Conservation (phyloP, 208 protist genomes). For the Herpetomonas samuelpessoai region DNA sequence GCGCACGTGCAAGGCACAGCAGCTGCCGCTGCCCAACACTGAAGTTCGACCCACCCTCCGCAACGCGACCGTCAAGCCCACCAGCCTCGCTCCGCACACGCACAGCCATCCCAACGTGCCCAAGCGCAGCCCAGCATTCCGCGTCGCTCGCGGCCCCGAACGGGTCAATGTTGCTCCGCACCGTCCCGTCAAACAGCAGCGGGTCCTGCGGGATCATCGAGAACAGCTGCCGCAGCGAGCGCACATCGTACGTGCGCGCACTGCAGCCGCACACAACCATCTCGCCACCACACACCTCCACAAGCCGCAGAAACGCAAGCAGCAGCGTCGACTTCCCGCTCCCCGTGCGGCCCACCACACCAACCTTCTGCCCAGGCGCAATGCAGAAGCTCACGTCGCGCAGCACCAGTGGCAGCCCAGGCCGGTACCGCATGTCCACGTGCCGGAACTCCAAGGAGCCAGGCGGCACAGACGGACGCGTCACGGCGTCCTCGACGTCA, state of each 20-base stretch:
- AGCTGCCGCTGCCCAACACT: constrained; percentile 79
- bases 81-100: constrained; percentile 11
- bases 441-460: constrained; percentile 52
- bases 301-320: constrained; percentile 60
- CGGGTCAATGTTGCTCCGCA: constrained; percentile 76
- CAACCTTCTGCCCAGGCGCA: constrained; percentile 65
- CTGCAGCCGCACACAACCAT: constrained; percentile 44
- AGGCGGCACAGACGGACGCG: neutral
- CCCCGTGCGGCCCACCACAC: constrained; percentile 79
- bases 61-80: constrained; percentile 4
- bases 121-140: constrained; percentile 34
- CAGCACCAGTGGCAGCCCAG: constrained; percentile 71
- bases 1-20: constrained; percentile 65
- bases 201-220: constrained; percentile 84
- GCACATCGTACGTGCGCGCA: constrained; percentile 32
- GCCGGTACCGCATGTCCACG: constrained; percentile 77
- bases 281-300: constrained; percentile 35
- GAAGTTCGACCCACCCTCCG: constrained; percentile 61
- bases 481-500: neutral
- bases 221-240: constrained; percentile 52
- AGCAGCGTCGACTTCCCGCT: constrained; percentile 84
- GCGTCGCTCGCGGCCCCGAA: constrained; percentile 34
- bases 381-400: constrained; percentile 55
- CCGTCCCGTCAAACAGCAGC: constrained; percentile 68
- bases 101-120: constrained; percentile 29